Percentiles rank a stretch among this genome's conserved stretches.
Conservation (phyloP, 2,329 filamentous ascomycete species). For the Nothopassalora personata region DNA sequence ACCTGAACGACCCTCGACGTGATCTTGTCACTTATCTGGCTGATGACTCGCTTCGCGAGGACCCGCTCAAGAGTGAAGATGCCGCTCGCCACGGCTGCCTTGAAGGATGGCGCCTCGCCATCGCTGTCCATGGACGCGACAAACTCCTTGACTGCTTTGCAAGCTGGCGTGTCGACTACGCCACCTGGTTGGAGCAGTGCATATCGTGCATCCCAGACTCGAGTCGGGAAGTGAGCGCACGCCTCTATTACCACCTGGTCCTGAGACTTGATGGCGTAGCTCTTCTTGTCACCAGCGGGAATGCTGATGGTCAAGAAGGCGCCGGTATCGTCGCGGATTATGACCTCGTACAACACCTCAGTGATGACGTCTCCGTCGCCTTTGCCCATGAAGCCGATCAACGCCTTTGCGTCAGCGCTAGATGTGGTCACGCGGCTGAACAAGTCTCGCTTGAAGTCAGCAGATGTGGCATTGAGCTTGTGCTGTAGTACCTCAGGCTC, state of each 20-base stretch:
- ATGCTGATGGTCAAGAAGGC: slow-evolving; percentile 9
- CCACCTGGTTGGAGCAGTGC: slow-evolving; percentile 8
- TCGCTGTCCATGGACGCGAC: slow-evolving; percentile 14
- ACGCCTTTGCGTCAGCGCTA: slow-evolving; percentile 4
- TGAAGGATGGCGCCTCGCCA: slow-evolving; percentile 11
- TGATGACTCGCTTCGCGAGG: slow-evolving; percentile 11
- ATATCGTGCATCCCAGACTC: slow-evolving; percentile 19
- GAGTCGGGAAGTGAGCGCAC: slow-evolving; percentile 11
- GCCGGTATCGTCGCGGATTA: slow-evolving; percentile 10
- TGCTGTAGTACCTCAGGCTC: slow-evolving; percentile 8
- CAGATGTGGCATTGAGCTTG: slow-evolving; percentile 4
- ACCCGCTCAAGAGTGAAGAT: slow-evolving; percentile 10
- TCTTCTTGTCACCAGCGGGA: slow-evolving; percentile 1
- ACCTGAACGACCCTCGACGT: slow-evolving; percentile 8
- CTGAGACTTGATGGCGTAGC: slow-evolving; percentile 8
- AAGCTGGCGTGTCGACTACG: slow-evolving; percentile 2
- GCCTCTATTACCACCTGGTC: slow-evolving; percentile 10
- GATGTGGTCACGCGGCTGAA: slow-evolving; percentile 13
- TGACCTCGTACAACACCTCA: slow-evolving; percentile 7
- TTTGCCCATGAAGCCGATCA: not conserved
- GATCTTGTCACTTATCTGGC: slow-evolving; percentile 5
- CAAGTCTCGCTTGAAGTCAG: slow-evolving; percentile 9
- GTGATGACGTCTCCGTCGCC: not conserved
- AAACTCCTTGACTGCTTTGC: slow-evolving; percentile 13
- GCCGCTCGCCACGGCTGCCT: slow-evolving; percentile 1